phyloP scores from a whole-genome alignment of 768 basidiomycete species.

The Polyporus arcularius region DNA sequence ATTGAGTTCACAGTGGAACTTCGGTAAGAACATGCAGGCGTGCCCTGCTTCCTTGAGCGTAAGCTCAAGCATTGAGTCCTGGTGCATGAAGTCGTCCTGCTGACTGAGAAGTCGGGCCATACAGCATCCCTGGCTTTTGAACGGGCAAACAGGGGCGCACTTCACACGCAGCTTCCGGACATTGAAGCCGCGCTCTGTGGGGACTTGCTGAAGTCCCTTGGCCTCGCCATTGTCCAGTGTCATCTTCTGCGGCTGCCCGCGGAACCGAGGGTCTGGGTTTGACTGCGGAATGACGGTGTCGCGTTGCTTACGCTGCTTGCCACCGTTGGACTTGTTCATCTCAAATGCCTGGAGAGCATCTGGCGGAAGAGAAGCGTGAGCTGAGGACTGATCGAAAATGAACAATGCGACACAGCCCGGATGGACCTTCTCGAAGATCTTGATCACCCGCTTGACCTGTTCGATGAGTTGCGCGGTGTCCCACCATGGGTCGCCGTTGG shows the following conservation, averaged over 20 bases:
- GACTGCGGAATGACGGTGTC: slow-evolving; percentile 37
- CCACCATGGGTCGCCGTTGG: slow-evolving; percentile 33
- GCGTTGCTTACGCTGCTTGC: slow-evolving; percentile 12
- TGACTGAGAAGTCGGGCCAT: slow-evolving; percentile 38
- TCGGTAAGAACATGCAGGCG: slow-evolving; percentile 42
- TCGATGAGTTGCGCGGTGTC: slow-evolving; percentile 36
- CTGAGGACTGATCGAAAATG: slow-evolving; percentile 46
- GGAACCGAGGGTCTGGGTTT: slow-evolving; percentile 31
- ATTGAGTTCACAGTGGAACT: slow-evolving; percentile 50
- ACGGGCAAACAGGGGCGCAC: slow-evolving; percentile 23
- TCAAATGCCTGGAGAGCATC: slow-evolving; percentile 29
- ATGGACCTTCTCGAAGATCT: slow-evolving; percentile 39
- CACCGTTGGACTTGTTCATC: slow-evolving; percentile 25
- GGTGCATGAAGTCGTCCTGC: slow-evolving; percentile 43
- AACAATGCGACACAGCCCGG: slow-evolving; percentile 35
- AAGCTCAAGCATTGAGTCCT: slow-evolving; percentile 36
- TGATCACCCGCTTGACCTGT: slow-evolving; percentile 37
- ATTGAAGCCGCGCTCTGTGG: slow-evolving; percentile 43
- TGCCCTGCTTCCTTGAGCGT: slow-evolving; percentile 35
- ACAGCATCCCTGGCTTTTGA: slow-evolving; percentile 36
- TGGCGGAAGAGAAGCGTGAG: slow-evolving; percentile 29
- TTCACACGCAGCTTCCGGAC: slow-evolving; percentile 34
- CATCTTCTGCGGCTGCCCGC: slow-evolving; percentile 40
- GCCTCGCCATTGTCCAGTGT: slow-evolving; percentile 17
- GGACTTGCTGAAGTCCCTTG: slow-evolving; percentile 36